Evolutionary conservation across 1,284 basidiomycete genomes (phyloP).

Genomic region (Cutaneotrichosporon cavernicola): DNA sequence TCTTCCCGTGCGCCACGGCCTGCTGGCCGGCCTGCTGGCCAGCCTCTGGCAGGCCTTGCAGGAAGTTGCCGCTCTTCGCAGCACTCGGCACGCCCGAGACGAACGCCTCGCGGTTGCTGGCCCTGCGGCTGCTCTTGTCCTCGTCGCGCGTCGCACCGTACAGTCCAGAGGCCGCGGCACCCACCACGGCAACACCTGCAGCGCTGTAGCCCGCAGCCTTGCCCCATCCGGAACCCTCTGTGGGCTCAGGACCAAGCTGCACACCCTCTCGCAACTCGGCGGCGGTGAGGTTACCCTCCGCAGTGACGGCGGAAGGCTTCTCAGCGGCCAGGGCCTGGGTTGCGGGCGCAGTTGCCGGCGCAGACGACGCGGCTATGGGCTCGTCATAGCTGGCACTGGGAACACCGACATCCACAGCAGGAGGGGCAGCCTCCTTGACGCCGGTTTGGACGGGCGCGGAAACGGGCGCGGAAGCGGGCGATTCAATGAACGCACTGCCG

Average conservation of each 20-base stretch:
- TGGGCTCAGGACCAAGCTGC: slow-evolving; percentile 1
- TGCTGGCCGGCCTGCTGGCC: slow-evolving; percentile 1
- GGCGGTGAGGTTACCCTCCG: background rate
- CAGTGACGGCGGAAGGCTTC: background rate
- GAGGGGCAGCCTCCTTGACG: background rate
- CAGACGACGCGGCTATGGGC: too few relatives aligned
- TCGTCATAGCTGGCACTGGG: background rate
- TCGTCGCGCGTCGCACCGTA: background rate
- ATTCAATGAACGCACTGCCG: slow-evolving; percentile 5
- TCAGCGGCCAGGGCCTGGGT: background rate
- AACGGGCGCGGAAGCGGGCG: background rate
- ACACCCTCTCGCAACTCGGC: slow-evolving; percentile 4
- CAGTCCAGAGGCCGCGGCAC: background rate
- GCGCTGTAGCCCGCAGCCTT: background rate
- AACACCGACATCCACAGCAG: background rate
- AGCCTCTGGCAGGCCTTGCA: background rate
- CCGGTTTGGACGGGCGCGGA: too few relatives aligned
- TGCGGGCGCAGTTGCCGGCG: too few relatives aligned
- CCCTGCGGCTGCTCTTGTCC: background rate
- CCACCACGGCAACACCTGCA: slow-evolving; percentile 13
- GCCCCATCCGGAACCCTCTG: background rate
- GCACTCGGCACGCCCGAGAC: slow-evolving; percentile 13
- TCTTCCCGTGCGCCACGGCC: background rate
- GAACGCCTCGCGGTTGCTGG: slow-evolving; percentile 14
- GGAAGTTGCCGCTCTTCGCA: slow-evolving; percentile 7